Percentiles rank a stretch among this genome's conserved stretches.
Conservation (phyloP, 352 stramenopile genomes). For the Globisporangium nagaii region DNA sequence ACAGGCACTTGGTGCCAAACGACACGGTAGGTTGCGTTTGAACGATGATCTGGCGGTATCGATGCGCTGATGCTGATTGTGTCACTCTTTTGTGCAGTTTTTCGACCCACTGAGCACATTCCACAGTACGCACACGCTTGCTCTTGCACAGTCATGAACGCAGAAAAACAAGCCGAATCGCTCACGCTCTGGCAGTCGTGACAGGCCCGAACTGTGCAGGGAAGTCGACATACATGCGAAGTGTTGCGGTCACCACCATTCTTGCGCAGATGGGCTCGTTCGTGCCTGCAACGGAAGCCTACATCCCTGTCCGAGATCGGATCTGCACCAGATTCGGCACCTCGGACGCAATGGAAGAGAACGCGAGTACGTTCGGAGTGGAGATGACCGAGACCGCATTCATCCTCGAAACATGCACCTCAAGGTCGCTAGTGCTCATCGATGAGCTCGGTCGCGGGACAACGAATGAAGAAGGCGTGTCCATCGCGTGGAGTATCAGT, state of each 20-base stretch:
- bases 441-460: constrained; percentile 90
- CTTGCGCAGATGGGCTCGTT: constrained; percentile 90
- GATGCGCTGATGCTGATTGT: not conserved
- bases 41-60: not conserved
- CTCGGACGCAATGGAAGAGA: constrained; percentile 92
- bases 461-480: constrained; percentile 83
- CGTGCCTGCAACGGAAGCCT: constrained; percentile 77
- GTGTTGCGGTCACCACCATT: constrained; percentile 85
- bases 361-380: constrained; percentile 87
- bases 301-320: constrained; percentile 79
- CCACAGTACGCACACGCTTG: constrained; percentile 36
- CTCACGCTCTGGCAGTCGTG: constrained; percentile 47
- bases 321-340: constrained; percentile 91
- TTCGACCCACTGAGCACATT: constrained; percentile 72
- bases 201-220: constrained; percentile 89
- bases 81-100: constrained; percentile 26
- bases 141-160: no score
- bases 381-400: constrained; percentile 90
- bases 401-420: constrained; percentile 70
- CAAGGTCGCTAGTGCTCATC: constrained; percentile 80
- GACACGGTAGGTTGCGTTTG: constrained; percentile 46
- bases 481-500: constrained; percentile 85
- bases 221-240: constrained; percentile 88
- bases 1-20: constrained; percentile 80
- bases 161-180: no score